These are phyloP conservation scores for Colletotrichum sp. DNA, from an alignment of 2,329 filamentous ascomycete species.

Conservation along the genomic window DNA sequence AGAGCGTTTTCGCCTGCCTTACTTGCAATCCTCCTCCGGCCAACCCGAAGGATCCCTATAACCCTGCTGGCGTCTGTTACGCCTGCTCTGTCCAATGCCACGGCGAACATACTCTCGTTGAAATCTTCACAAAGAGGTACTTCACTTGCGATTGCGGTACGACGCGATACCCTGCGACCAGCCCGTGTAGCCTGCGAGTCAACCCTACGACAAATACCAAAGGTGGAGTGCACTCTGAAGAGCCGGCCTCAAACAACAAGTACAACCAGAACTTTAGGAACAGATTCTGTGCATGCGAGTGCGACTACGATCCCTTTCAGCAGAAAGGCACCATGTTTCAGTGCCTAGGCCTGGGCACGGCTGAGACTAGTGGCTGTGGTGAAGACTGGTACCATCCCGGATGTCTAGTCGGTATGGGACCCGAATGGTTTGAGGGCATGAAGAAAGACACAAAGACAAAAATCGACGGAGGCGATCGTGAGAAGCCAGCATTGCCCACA, in stretches of 20 bases:
- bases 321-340: conserved; percentile 99
- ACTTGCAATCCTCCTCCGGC: conserved; percentile 87
- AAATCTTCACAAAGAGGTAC: conserved; percentile 94
- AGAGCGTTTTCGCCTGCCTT: conserved; percentile 89
- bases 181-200: conserved; percentile 77
- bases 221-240: conserved; percentile 78
- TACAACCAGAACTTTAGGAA: conserved; percentile 98
- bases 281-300: conserved; percentile 86
- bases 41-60: conserved; percentile 66
- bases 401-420: conserved; percentile 81
- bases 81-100: conserved; percentile 97
- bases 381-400: conserved; percentile 99
- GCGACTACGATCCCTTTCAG: conserved; percentile 85
- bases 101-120: conserved; percentile 91
- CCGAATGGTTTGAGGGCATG: conserved; percentile 71
- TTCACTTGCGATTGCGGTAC: conserved; percentile 98
- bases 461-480: neutral
- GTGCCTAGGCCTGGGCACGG: conserved; percentile 83
- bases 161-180: conserved; percentile 72
- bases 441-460: conserved; percentile 38
- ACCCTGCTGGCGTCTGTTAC: conserved; percentile 88
- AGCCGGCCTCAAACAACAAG: conserved; percentile 74
- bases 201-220: conserved; percentile 77
- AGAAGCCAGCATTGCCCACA: conserved; percentile 43
- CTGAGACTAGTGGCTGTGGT: conserved; percentile 85